Base-by-base conservation (phyloP, 192 early-diverging fungal species). In the Coemansia sp. region DNA sequence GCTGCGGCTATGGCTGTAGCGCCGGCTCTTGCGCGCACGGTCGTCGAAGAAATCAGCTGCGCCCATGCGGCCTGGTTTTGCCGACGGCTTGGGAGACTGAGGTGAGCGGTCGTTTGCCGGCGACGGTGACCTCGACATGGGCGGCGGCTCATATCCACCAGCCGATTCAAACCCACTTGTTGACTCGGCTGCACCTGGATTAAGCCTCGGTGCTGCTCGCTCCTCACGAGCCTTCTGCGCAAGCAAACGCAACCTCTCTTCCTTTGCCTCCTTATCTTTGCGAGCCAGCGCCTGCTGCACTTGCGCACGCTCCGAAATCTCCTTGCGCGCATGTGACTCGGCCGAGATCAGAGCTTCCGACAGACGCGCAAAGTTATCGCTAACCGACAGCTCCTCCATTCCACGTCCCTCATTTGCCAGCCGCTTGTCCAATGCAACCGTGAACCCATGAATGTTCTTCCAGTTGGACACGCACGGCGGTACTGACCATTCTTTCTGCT, bases 391-490 rank as follows among this genome's bases (percentile, higher is more conserved):
- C 56, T 97, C 92, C 82, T 98, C 94, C 25, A 96, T 65, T 15
- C 97, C 97, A 57, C 96, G 88, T 23, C 94, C 97, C 72, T 99
- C 97, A 14, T 93, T 90, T 1, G 97, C 97, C 65, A 99, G 82
- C 51, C 97, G 93, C 78, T 99, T 99, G 79, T 99, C 97, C 41
- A 99, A 82, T 14, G 97, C 93, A 62, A 99, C 98, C 8, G 97
- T 99, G 73, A 94, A 99, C 35, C 97, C 97, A 69, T 99, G 97
- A 56, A 94, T 92, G 83, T 99, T 99, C 83, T 98, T 99, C 97
- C 97, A 99, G 75, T 98, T 99, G 65, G 91, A 93, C 47, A 99
- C 96, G 66, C 92, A 96, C n/a, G 97, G 97, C 47, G 97, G 97
- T 55, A 99, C 94, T 7, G 92, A 84, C 97, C 97, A 99, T 63